phyloP scores from a whole-genome alignment of 2,329 filamentous ascomycete genomes.

The Nemania abortiva region DNA sequence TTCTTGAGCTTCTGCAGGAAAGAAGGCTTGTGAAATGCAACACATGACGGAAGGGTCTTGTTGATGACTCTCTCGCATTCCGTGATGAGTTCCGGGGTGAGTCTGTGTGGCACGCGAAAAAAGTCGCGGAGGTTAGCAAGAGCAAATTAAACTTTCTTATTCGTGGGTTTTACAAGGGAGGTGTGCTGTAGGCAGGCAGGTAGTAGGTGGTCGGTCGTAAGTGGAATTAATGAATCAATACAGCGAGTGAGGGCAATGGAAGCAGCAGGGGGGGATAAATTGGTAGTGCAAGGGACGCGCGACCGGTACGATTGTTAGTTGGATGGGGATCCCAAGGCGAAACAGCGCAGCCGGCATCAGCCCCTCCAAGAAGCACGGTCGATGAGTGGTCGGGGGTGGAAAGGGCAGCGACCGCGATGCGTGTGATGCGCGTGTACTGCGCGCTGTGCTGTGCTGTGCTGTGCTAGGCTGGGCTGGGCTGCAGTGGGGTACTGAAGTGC shows the following conservation, averaged over 20 bases:
- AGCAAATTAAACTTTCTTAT: slow-evolving; percentile 5
- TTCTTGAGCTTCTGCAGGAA: slow-evolving; percentile 72
- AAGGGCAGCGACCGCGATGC: slow-evolving; percentile 35
- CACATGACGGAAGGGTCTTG: slow-evolving; percentile 71
- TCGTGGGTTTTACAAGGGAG: neutral
- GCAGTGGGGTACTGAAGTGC: slow-evolving; percentile 35
- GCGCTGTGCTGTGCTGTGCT: slow-evolving; percentile 23
- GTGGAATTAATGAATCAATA: slow-evolving; percentile 6
- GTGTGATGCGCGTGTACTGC: slow-evolving; percentile 25
- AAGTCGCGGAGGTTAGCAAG: slow-evolving; percentile 25
- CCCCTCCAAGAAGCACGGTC: slow-evolving; percentile 32
- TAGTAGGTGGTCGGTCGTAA: neutral
- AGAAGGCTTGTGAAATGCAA: slow-evolving; percentile 73
- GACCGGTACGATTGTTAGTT: slow-evolving; percentile 29
- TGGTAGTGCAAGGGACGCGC: slow-evolving; percentile 29
- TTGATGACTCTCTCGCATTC: slow-evolving; percentile 72
- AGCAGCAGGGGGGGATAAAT: slow-evolving; percentile 32
- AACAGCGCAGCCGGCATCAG: slow-evolving; percentile 45
- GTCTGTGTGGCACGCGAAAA: slow-evolving; percentile 47
- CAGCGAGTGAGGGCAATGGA: slow-evolving; percentile 16
- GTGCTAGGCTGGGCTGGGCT: slow-evolving; percentile 31
- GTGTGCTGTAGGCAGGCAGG: neutral
- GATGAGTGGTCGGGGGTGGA: slow-evolving; percentile 19
- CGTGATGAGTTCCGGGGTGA: slow-evolving; percentile 68
- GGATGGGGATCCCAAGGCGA: slow-evolving; percentile 47